phyloP scores from a whole-genome alignment of 2,329 filamentous ascomycete genomes.

The Cytospora paraplurivora region DNA sequence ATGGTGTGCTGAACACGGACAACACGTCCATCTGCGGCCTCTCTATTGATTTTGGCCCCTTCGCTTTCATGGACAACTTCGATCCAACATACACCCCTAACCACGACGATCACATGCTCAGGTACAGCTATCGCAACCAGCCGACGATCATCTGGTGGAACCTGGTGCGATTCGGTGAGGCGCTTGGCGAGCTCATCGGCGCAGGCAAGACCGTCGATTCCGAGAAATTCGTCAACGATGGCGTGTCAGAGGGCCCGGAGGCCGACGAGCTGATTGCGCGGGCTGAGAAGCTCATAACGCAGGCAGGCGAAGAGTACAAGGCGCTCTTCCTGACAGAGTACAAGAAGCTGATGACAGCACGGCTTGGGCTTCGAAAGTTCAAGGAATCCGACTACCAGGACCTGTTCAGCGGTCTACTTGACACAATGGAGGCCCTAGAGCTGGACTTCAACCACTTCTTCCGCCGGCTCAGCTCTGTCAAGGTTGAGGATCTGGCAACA shows the following conservation, averaged over 20 bases:
- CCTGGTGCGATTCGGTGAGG: slow-evolving; percentile 85
- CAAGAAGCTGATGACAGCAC: slow-evolving; percentile 76
- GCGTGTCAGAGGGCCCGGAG: slow-evolving; percentile 65
- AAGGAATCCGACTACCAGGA: slow-evolving; percentile 76
- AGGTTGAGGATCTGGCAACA: slow-evolving; percentile 63
- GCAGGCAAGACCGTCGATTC: slow-evolving; percentile 73
- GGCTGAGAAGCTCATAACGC: slow-evolving; percentile 81
- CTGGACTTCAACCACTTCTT: slow-evolving; percentile 96
- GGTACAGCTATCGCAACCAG: slow-evolving; percentile 93
- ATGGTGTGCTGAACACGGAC: slow-evolving; percentile 96
- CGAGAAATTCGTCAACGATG: slow-evolving; percentile 68
- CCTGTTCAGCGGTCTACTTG: slow-evolving; percentile 79
- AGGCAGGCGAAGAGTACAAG: slow-evolving; percentile 84
- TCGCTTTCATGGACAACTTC: slow-evolving; percentile 97
- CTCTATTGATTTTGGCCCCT: slow-evolving; percentile 92
- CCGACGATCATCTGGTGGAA: slow-evolving; percentile 99
- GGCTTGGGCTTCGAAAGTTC: slow-evolving; percentile 73
- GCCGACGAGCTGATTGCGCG: slow-evolving; percentile 71
- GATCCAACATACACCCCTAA: slow-evolving; percentile 95
- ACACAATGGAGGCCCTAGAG: slow-evolving; percentile 78
- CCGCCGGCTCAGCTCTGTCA: slow-evolving; percentile 70
- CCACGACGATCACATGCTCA: slow-evolving; percentile 84
- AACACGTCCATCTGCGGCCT: slow-evolving; percentile 91
- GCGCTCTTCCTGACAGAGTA: slow-evolving; percentile 87
- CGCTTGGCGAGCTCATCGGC: slow-evolving; percentile 84